Evolutionary conservation across 768 basidiomycete species (phyloP).

Genomic region (Tubosaeta sp.): DNA sequence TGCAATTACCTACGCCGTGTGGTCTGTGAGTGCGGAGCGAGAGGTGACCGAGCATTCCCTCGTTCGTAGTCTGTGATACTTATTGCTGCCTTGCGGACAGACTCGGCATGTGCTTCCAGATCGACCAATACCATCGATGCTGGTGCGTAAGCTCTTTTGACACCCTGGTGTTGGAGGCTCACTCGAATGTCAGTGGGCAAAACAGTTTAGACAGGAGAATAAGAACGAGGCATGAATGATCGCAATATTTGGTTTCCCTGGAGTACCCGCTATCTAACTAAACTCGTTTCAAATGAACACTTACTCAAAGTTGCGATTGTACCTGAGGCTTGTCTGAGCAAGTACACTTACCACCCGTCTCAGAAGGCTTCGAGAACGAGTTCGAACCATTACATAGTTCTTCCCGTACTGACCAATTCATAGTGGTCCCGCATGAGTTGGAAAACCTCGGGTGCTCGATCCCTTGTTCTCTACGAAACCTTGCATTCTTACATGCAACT

Average conservation of each 20-base stretch:
- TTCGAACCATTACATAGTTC: no score
- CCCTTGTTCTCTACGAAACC: no score
- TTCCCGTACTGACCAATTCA: no score
- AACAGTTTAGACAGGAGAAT: slow-evolving; percentile 39
- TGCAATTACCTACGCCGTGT: slow-evolving; percentile 60
- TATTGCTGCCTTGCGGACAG: slow-evolving; percentile 32
- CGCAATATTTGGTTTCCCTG: not conserved
- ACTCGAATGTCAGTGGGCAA: slow-evolving; percentile 41
- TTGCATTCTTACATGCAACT: no score
- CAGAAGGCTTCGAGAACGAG: not conserved
- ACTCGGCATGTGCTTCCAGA: slow-evolving; percentile 54
- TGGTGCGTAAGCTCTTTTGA: slow-evolving; percentile 41
- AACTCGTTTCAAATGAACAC: not conserved
- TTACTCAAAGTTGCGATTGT: not conserved
- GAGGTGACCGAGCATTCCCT: slow-evolving; percentile 49
- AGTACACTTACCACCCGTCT: not conserved
- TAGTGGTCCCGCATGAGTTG: no score
- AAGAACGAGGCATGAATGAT: slow-evolving; percentile 12
- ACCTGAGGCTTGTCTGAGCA: not conserved
- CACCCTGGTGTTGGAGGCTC: slow-evolving; percentile 1
- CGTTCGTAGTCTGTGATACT: slow-evolving; percentile 1
- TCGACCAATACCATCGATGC: slow-evolving; percentile 75
- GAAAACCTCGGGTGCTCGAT: no score
- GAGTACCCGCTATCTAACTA: not conserved
- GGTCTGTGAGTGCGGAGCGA: slow-evolving; percentile 68